Percentiles rank a stretch among this genome's conserved stretches.
phyloP scores from a whole-genome alignment of 192 early-diverging fungal genomes.

The Gonapodya prolifera region DNA sequence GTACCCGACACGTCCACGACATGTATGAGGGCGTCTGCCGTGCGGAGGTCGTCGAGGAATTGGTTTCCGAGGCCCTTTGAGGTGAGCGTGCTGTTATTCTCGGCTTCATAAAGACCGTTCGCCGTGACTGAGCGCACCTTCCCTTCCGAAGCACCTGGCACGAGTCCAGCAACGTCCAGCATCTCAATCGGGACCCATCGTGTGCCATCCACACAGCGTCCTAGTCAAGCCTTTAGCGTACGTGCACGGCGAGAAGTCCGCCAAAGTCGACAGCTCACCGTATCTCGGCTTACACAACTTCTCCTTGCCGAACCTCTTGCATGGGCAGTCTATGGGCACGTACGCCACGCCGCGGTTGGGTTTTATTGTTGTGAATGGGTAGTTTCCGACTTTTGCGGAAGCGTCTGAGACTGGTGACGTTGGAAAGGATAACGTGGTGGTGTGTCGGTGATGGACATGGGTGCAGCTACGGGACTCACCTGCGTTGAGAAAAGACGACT shows the following conservation, averaged over 20 bases:
- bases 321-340: slow-evolving; percentile 60
- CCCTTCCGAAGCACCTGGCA: slow-evolving; percentile 68
- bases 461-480: slow-evolving; percentile 19
- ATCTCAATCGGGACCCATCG: slow-evolving; percentile 58
- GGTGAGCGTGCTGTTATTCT: not conserved
- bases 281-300: slow-evolving; percentile 54
- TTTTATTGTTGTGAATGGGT: slow-evolving; percentile 80
- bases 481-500: slow-evolving; percentile 69
- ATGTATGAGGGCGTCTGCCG: slow-evolving; percentile 66
- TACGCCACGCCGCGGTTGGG: slow-evolving; percentile 71
- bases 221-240: slow-evolving; percentile 12
- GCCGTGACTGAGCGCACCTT: slow-evolving; percentile 13
- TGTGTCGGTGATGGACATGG: not conserved
- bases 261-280: slow-evolving; percentile 19
- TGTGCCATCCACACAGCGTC: slow-evolving; percentile 49
- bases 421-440: not conserved
- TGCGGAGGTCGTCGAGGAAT: slow-evolving; percentile 68
- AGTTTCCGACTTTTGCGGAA: slow-evolving; percentile 70
- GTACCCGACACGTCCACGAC: slow-evolving; percentile 77
- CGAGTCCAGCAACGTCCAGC: slow-evolving; percentile 70
- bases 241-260: not conserved
- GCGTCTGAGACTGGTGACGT: slow-evolving; percentile 51
- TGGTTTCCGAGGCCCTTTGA: slow-evolving; percentile 61
- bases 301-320: slow-evolving; percentile 34
- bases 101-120: slow-evolving; percentile 5